Conservation (phyloP, 176 grass and related monocot species). For the Hordeum marinum region DNA sequence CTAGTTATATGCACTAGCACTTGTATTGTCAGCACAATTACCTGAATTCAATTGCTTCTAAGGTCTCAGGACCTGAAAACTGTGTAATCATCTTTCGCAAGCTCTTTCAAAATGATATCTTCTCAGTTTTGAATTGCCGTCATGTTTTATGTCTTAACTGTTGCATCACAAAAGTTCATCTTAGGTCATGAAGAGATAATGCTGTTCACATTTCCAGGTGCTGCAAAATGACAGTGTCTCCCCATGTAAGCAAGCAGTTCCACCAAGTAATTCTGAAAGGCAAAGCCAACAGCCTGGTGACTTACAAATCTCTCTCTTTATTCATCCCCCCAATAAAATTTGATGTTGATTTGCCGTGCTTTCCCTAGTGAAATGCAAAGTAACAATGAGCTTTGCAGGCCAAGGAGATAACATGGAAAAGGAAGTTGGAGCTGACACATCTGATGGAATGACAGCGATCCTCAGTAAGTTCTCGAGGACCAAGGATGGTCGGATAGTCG, state of each 20-base stretch:
- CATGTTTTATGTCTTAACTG: neutral
- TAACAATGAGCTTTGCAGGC: neutral
- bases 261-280: constrained; percentile 7
- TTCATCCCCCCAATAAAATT: neutral
- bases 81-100: neutral
- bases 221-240: constrained; percentile 1
- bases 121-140: neutral
- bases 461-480: neutral
- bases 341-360: neutral
- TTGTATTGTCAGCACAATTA: neutral
- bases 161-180: neutral
- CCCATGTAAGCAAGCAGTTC: neutral
- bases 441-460: constrained; percentile 5
- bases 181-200: neutral
- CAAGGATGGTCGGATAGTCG: neutral
- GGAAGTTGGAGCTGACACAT: constrained; percentile 3
- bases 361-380: neutral
- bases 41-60: neutral
- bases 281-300: constrained; percentile 20
- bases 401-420: neutral
- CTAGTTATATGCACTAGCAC: neutral
- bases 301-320: neutral
- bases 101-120: neutral
- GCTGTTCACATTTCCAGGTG: constrained; percentile 25
- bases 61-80: neutral